phyloP scores from a whole-genome alignment of 331 rosid genomes.

The Acacia pycnantha region DNA sequence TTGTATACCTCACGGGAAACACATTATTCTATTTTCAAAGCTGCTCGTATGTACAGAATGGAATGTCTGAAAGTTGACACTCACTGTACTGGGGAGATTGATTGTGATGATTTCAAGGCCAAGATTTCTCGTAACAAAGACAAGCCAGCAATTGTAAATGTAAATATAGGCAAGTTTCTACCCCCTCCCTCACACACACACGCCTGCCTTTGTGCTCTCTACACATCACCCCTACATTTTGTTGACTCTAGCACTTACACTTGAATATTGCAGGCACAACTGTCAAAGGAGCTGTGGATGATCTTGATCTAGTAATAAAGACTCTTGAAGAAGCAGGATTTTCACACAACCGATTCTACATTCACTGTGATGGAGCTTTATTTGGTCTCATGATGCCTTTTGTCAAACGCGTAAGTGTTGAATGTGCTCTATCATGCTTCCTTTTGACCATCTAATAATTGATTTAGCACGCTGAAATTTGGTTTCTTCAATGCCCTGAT shows the following conservation, averaged over 20 bases:
- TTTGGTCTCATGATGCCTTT: conserved; percentile 76
- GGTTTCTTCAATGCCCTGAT: neutral
- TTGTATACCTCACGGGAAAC: conserved; percentile 47
- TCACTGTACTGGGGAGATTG: conserved; percentile 53
- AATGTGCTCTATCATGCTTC: neutral
- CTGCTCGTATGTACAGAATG: conserved; percentile 58
- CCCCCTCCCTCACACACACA: neutral
- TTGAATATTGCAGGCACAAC: conserved; percentile 45
- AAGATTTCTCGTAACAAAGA: conserved; percentile 46
- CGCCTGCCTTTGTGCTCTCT: neutral
- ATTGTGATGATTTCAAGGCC: conserved; percentile 51
- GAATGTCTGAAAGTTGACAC: conserved; percentile 47
- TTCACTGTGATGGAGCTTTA: conserved; percentile 58
- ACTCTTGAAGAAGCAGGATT: conserved; percentile 57
- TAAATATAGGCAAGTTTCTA: conserved; percentile 45
- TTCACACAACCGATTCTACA: conserved; percentile 48
- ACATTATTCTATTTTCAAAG: conserved; percentile 54
- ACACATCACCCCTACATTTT: neutral
- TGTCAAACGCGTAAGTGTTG: conserved; percentile 47
- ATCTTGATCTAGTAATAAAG: conserved; percentile 54
- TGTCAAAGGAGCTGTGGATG: conserved; percentile 65
- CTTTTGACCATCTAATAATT: neutral
- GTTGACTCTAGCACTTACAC: conserved; percentile 10
- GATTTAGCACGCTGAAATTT: neutral
- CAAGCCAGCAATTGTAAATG: conserved; percentile 62